Percentiles rank a stretch among this genome's conserved stretches.
These are phyloP conservation scores for Amniculicola lignicola DNA, from an alignment of 495 filamentous ascomycete genomes.

Conservation along the genomic window DNA sequence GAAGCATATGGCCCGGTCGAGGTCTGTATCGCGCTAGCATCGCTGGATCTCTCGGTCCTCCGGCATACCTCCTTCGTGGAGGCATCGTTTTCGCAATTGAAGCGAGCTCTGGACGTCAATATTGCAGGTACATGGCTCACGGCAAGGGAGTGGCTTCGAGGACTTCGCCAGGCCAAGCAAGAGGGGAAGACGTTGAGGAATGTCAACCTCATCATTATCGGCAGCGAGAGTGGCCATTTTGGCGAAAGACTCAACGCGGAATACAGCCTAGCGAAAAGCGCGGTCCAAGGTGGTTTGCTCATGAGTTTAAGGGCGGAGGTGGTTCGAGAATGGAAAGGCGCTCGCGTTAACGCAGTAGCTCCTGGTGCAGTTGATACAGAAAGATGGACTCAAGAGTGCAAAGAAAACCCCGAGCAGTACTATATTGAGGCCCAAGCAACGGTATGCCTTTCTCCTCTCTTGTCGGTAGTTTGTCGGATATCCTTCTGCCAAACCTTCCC, in stretches of 20 bases:
- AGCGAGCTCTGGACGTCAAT: slow-evolving; percentile 43
- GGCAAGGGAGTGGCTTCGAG: slow-evolving; percentile 39
- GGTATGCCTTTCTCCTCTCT: slow-evolving; percentile 15
- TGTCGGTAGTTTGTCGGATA: too few relatives aligned
- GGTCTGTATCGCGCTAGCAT: slow-evolving; percentile 45
- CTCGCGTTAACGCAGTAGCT: slow-evolving; percentile 46
- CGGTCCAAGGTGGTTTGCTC: slow-evolving; percentile 44
- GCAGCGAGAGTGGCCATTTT: slow-evolving; percentile 46
- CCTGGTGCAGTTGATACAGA: slow-evolving; percentile 46
- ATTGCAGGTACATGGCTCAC: slow-evolving; percentile 47
- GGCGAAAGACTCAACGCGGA: slow-evolving; percentile 44
- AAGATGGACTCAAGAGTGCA: slow-evolving; percentile 41
- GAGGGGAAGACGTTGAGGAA: slow-evolving; percentile 32
- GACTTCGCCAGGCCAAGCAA: slow-evolving; percentile 25
- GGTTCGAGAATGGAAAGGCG: slow-evolving; percentile 36
- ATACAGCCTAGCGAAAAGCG: slow-evolving; percentile 45
- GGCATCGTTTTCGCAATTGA: slow-evolving; percentile 41
- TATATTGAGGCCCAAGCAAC: slow-evolving; percentile 46
- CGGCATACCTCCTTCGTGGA: slow-evolving; percentile 40
- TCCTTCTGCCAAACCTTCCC: too few relatives aligned
- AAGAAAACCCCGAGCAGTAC: slow-evolving; percentile 39
- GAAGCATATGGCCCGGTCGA: slow-evolving; percentile 37
- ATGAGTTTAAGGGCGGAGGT: slow-evolving; percentile 43
- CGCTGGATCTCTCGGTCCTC: slow-evolving; percentile 43
- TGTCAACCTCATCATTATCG: slow-evolving; percentile 44